Base-by-base conservation (phyloP, 345 rosid genomes). In the Melaleuca quinquenervia region DNA sequence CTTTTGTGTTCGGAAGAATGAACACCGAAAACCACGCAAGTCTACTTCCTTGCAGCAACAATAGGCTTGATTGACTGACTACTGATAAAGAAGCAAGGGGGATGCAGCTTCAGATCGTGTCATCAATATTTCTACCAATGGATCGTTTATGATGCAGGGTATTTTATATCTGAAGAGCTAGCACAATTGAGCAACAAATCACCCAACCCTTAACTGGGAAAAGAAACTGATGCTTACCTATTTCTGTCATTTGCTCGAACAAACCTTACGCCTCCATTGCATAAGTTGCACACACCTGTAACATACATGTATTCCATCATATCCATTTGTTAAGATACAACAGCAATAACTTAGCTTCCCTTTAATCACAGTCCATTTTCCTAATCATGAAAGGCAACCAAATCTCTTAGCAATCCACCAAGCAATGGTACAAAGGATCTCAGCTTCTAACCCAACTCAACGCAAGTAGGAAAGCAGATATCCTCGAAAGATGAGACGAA, bases 211-310 rank as follows among this genome's bases (percentile, higher is more conserved):
- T 36, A 5, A 70, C 14, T 5, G 80, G 80, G 26, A 36, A 70
- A 18, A 36, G 48, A 45, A 82, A 12, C 27, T 8, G 78, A 26
- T 21, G 64, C 90, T 74, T 50, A 95, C 98, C 96, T 91, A 58
- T 94, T 94, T 36, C 83, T 88, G 87, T 96, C 98, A 84, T 94
- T 94, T 62, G 92, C 88, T 58, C 93, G 94, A 56, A 95, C 98
- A 87, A 96, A 92, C 84, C 90, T 92, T 87, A 95, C 98, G 13
- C 98, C 99, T 54, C 98, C 98, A 88, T 94, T 96, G 90, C 99
- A 96, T 9, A 95, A 91, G 88, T 96, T 94, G 89, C 98, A 96
- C 83, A 95, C 96, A 29, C 98, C 98, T 96, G 87, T 76, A 27
- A 85, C 32, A 36, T 2, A 56, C 29, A 87, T 0, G 80, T 16